Conservation (phyloP, 495 filamentous ascomycete species). For the Lindgomyces ingoldianus region DNA sequence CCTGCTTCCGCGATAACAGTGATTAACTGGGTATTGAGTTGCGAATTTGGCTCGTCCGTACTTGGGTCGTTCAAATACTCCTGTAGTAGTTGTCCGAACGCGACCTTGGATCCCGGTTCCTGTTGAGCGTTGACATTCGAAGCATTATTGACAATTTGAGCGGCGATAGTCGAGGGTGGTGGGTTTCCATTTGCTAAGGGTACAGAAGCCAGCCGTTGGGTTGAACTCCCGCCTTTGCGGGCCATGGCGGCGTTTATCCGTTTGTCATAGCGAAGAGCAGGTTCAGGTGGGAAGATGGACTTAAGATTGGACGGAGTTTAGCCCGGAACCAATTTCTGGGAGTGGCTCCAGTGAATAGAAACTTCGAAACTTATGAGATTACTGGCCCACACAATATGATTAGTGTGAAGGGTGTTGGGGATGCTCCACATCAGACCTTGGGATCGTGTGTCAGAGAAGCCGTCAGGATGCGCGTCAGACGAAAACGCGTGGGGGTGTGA, state of each 20-base stretch:
- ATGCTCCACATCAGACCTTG: too few species aligned
- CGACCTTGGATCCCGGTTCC: slow-evolving; percentile 52
- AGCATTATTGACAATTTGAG: slow-evolving; percentile 54
- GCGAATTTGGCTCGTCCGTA: slow-evolving; percentile 60
- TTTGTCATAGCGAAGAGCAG: slow-evolving; percentile 17
- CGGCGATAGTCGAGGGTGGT: slow-evolving; percentile 56
- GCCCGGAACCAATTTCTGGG: not conserved
- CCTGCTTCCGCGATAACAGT: slow-evolving; percentile 80
- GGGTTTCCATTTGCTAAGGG: slow-evolving; percentile 26
- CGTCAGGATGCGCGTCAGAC: slow-evolving; percentile 5
- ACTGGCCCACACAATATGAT: too few species aligned
- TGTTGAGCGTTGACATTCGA: slow-evolving; percentile 45
- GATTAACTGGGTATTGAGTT: slow-evolving; percentile 79
- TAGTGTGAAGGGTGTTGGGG: too few species aligned
- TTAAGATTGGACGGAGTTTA: not conserved
- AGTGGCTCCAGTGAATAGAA: not conserved
- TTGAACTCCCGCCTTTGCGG: slow-evolving; percentile 34
- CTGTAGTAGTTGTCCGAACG: slow-evolving; percentile 64
- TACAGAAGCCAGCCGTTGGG: slow-evolving; percentile 18
- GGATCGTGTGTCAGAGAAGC: too few species aligned
- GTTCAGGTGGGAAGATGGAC: not conserved
- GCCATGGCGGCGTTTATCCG: slow-evolving; percentile 24
- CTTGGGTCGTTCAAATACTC: slow-evolving; percentile 58
- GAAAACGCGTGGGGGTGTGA: slow-evolving; percentile 27
- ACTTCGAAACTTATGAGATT: not conserved